Evolutionary conservation across 2,329 filamentous ascomycete genomes (phyloP), one percentile per base, ranked within the genome.

Genomic region (Trichoderma brevicompactum): DNA sequence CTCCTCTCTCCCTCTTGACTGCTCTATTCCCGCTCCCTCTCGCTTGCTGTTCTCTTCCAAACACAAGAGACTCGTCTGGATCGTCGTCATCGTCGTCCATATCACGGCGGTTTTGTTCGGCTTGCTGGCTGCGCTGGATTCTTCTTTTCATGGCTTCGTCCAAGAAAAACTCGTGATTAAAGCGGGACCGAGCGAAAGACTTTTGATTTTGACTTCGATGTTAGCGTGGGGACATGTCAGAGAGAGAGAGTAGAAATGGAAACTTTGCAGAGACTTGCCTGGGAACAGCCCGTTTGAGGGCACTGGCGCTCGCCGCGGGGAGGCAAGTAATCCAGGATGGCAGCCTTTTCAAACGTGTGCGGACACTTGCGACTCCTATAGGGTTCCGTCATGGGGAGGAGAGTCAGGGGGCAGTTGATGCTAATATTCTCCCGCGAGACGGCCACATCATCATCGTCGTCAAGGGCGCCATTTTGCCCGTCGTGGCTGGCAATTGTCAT

Each of bases 311-410:
- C 64, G 69, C 77, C 60, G 58, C 71, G 66, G 69, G 72, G 63
- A 81, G 81, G 74, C 80, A 88, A 49, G 67, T 79, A 80, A n/a
- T 86, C 83, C 28, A 85, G 65, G 44, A 94, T 88, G 0, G 86
- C 85, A 1, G 74, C 72, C 74, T 86, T 89, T 72, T 94, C 89
- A 73, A 92, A 94, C 0, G 85, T 88, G 74, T 94, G 91, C 64
- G 85, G 87, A 79, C 91, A 94, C 69, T 85, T 85, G 13, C 74
- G 78, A 70, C 86, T 91, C 64, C 85, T 90, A 71, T 86, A 87
- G 0, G 91, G 91, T 60, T 92, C 83, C 48, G 80, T 78, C 79
- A 92, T 88, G 50, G 84, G 79, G 59, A 80, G 80, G 69, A 92
- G 79, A 0, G 89, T 90, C 19, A 94, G 75, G 0, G 90, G 89